These are phyloP conservation scores for Paraleonurus japonicus DNA, from an alignment of 257 asterid genomes.

Conservation along the genomic window DNA sequence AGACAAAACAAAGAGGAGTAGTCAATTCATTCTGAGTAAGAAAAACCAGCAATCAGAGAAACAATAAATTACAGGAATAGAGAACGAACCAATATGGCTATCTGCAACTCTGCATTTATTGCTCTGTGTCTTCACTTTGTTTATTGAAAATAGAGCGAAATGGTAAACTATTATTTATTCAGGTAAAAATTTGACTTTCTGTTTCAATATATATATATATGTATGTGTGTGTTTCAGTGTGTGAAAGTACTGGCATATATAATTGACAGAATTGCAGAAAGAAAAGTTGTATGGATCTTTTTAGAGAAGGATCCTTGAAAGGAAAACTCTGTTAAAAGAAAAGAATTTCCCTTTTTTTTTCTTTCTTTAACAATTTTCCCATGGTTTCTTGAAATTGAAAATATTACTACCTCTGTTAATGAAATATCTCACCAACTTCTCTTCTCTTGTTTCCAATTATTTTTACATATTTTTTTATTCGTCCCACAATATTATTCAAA, in stretches of 20 bases:
- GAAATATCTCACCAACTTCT: too few species aligned
- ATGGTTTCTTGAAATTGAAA: neutral
- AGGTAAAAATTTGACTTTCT: neutral
- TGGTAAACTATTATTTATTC: neutral
- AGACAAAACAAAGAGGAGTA: conserved; percentile 3
- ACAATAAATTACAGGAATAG: conserved; percentile 18
- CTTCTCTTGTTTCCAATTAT: too few species aligned
- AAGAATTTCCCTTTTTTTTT: conserved; percentile 21
- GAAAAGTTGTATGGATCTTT: neutral
- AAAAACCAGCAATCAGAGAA: neutral
- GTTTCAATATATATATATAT: neutral
- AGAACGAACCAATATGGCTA: conserved; percentile 16
- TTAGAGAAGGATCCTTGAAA: conserved; percentile 9
- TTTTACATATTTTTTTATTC: too few species aligned
- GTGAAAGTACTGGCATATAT: neutral
- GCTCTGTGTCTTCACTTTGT: conserved; percentile 17
- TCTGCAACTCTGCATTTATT: conserved; percentile 36
- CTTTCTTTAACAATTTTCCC: neutral
- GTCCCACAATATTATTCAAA: too few species aligned
- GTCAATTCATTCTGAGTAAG: conserved; percentile 25
- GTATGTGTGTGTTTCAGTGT: conserved; percentile 1
- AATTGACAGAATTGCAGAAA: neutral
- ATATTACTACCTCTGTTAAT: too few species aligned
- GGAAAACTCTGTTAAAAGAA: conserved; percentile 25
- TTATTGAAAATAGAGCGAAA: conserved; percentile 12